Percentiles rank a stretch among this genome's conserved stretches.
phyloP scores from a whole-genome alignment of 1,284 basidiomycete genomes.

The Thelephora terrestris region DNA sequence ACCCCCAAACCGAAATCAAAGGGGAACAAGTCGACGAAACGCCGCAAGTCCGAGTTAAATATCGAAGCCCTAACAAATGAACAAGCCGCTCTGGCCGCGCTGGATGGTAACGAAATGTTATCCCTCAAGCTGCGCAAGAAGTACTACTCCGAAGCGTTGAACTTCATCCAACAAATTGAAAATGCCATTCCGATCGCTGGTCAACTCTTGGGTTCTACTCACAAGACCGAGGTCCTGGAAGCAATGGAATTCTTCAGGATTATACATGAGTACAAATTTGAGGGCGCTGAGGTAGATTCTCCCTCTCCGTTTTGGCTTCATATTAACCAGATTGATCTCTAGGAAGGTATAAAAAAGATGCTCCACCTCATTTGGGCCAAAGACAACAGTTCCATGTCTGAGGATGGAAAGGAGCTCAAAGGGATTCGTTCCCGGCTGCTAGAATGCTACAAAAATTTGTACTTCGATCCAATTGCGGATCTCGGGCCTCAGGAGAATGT shows the following conservation, averaged over 20 bases:
- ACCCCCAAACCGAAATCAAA: conserved; percentile 28
- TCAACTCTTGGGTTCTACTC: conserved; percentile 81
- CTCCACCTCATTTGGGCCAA: conserved; percentile 97
- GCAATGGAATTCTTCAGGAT: conserved; percentile 93
- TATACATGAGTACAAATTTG: conserved; percentile 76
- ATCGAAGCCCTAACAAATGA: conserved; percentile 54
- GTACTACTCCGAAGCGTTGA: conserved; percentile 82
- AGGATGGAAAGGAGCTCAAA: conserved; percentile 83
- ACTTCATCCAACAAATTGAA: conserved; percentile 82
- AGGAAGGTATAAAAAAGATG: conserved; percentile 92
- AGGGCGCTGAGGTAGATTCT: conserved; percentile 57
- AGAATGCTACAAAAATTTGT: conserved; percentile 84
- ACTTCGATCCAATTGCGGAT: conserved; percentile 74
- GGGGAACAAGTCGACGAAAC: conserved; percentile 38
- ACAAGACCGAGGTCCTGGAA: conserved; percentile 91
- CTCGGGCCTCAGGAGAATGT: conserved; percentile 79
- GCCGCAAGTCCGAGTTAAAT: conserved; percentile 62
- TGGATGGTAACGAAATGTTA: conserved; percentile 57
- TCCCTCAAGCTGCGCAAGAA: conserved; percentile 75
- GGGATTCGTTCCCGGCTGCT: conserved; percentile 82
- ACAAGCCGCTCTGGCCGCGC: conserved; percentile 53
- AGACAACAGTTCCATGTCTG: conserved; percentile 79
- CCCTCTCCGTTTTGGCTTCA: background rate
- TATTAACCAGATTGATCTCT: conserved; percentile 1
- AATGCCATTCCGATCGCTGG: conserved; percentile 66